Base-by-base conservation (phyloP, 257 asterid species). In the Dorcoceras hygrometricum region DNA sequence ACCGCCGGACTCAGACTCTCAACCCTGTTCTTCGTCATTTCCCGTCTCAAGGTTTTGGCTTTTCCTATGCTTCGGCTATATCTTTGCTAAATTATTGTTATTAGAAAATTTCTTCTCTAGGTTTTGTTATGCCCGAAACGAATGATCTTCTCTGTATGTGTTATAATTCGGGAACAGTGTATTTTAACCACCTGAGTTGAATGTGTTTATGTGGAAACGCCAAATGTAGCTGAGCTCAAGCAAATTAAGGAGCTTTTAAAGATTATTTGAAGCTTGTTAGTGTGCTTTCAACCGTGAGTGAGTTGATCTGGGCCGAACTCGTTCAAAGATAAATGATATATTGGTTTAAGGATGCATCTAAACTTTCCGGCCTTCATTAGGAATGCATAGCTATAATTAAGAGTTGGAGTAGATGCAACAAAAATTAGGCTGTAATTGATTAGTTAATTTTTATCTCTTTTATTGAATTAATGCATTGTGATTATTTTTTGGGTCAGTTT, bases 1-100 rank as follows among this genome's bases (percentile, higher is more conserved):
- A 78, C 94, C 91, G 32, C 89, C 83, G 28, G 85, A 88, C 8
- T 59, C 84, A 4, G 87, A 86, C 70, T 71, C 73, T 58, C 75
- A 54, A 60, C 77, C 76, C 25, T 76, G 78, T 11, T 54, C 82
- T 6, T 62, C 84, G 53, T n/a, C 73, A 16, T 12, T 68, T 69
- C 77, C 78, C 22, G 23, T 53, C 69, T 79, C 84, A 16, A 81
- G 92, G 90, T 88, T 9, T 58, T 59, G 4, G 28, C 14, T 1
- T 23, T 70, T 61, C 65, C 16, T 12, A 39, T 57, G 18, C 18
- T 28, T 67, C 65, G 19, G 20, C 57, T 39, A 27, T 53, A 7
- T 39, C 9, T 28, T 23, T 58, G 50, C 32, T 24, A 26, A 53
- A 50, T 8, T 53, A 46, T 39, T 18, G 3, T 50, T 50, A 14